phyloP scores from a whole-genome alignment of 305 asterid genomes.

The Solanum hybrid region DNA sequence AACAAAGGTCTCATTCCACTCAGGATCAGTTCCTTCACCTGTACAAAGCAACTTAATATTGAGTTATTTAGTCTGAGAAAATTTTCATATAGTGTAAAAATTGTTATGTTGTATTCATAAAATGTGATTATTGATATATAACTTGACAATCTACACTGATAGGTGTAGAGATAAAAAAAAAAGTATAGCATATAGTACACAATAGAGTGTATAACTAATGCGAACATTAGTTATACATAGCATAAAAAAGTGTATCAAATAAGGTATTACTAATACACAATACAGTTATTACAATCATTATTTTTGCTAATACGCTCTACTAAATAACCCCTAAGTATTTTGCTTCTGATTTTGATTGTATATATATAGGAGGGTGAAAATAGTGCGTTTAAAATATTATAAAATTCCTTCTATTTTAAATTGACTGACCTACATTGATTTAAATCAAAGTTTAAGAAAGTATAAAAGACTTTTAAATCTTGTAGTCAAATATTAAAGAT shows the following conservation, averaged over 20 bases:
- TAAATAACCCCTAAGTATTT: background rate
- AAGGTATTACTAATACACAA: background rate
- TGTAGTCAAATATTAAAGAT: background rate
- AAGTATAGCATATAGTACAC: background rate
- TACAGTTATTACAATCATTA: background rate
- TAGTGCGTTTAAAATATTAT: too few species aligned
- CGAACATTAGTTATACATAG: background rate
- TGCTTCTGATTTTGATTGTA: background rate
- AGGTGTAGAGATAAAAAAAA: background rate
- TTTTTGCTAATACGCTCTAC: background rate
- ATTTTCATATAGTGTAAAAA: background rate
- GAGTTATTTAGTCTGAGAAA: background rate
- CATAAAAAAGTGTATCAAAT: too few species aligned
- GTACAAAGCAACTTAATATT: background rate
- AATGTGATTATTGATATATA: background rate
- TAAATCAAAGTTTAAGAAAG: too few species aligned
- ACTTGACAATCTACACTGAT: background rate
- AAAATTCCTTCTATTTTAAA: background rate
- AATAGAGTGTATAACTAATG: background rate
- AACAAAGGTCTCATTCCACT: conserved; percentile 87
- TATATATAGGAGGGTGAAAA: background rate
- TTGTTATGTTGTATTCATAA: background rate
- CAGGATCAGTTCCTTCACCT: conserved; percentile 58
- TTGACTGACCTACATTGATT: background rate
- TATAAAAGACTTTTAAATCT: too few species aligned